Evolutionary conservation across 495 filamentous ascomycete species (phyloP), one percentile per base, ranked within the genome.

Genomic region (Podospora fimiseda): DNA sequence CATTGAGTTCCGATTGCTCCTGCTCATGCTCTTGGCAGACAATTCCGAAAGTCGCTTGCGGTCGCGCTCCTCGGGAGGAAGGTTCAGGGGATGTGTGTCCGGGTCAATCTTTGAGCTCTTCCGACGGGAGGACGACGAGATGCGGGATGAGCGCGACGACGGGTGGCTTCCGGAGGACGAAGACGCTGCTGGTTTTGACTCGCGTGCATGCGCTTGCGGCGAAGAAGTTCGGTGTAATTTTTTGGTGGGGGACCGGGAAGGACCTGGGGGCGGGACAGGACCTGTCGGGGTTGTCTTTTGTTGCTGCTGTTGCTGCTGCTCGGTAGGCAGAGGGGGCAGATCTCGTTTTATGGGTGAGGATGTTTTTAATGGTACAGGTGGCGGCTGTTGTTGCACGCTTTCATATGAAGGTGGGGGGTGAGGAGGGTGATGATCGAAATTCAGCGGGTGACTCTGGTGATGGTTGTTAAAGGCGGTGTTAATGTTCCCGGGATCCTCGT

Each of bases 61-160:
- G n/a, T n/a, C n/a, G 43, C 87, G 78, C 77, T 94, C 83, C 70
- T 93, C 88, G 37, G 88, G 89, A 2, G 85, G 89, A 27, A 92
- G 81, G 63, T 96, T 95, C 45, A 95, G 76, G 33, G 90, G 90
- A 68, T 95, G 90, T 7, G 77, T 79, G 56, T 89, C 81, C 45
- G 76, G 76, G 63, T 88, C 86, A 69, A 78, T 73, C 51, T 80
- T 79, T n/a, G n/a, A n/a, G n/a, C n/a, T n/a, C 65, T 74, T 70
- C 24, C 67, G 59, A 46, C 73, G 66, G 23, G 62, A 62, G 27
- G 65, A 66, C 7, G 63, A 69, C 27, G 65, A 64, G 20, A 60
- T 61, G 30, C 46, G 43, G 24, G 55, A 56, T 5, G 68, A 59
- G 24, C 74, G 72, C 55, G 63, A 65, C 13, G 72, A 65, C 13